Percentiles rank a stretch among this genome's conserved stretches.
These are phyloP conservation scores for Gynandropsis gynandra DNA, from an alignment of 345 rosid species.

Conservation along the genomic window DNA sequence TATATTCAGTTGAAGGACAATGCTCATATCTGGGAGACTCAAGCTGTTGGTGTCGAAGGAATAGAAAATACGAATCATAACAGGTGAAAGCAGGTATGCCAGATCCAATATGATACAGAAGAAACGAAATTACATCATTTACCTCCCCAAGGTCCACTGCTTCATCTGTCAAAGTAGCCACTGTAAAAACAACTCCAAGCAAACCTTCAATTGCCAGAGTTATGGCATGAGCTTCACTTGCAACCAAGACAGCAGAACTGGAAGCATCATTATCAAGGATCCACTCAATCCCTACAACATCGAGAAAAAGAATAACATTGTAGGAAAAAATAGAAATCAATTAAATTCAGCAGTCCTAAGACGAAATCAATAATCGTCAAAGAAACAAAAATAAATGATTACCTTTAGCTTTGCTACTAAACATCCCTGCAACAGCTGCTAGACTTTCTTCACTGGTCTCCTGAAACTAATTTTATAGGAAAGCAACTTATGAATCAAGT, in stretches of 20 bases:
- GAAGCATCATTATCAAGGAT: constrained; percentile 97
- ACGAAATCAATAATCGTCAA: constrained; percentile 4
- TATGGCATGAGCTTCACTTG: constrained; percentile 99
- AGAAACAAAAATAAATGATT: constrained; percentile 18
- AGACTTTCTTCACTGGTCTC: constrained; percentile 97
- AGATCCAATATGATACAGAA: constrained; percentile 11
- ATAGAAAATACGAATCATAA: constrained; percentile 14
- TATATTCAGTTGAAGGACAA: constrained; percentile 46
- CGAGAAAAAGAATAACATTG: not conserved
- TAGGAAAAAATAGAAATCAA: not conserved
- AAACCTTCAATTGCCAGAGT: constrained; percentile 92
- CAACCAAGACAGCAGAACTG: constrained; percentile 90
- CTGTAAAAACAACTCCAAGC: constrained; percentile 85
- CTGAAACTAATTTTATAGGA: constrained; percentile 49
- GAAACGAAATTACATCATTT: constrained; percentile 22
- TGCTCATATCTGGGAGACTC: constrained; percentile 82
- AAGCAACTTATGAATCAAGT: constrained; percentile 21
- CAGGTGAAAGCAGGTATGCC: constrained; percentile 7
- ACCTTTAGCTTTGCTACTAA: constrained; percentile 99
- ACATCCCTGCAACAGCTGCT: constrained; percentile 98
- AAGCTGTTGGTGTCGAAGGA: constrained; percentile 45
- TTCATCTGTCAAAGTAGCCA: constrained; percentile 94
- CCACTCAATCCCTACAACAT: constrained; percentile 86
- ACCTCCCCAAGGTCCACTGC: constrained; percentile 95
- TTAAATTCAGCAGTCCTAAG: not conserved